Evolutionary conservation across 179 eudicot species (phyloP), one percentile per base, ranked within the genome.

Genomic region (Beta macrorhiza): DNA sequence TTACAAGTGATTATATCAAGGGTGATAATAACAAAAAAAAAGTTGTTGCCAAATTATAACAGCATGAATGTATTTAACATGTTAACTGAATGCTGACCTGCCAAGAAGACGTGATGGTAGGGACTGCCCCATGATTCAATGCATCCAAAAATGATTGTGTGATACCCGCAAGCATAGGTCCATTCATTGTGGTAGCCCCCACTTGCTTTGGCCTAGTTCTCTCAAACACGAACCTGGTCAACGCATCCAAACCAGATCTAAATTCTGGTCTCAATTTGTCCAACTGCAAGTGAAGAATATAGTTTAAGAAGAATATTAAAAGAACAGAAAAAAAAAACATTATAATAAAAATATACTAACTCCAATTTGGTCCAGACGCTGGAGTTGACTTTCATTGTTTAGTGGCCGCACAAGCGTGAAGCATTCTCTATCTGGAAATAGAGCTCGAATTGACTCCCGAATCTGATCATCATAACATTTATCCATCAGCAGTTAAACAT

Each of bases 401-500:
- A 94, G 78, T 67, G 99, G 99, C 80, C 98, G 93, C 78, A 97
- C 98, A 84, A 97, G 98, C 44, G 98, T 77, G 80, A 90, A 96
- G 89, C 99, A 97, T 82, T 97, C 99, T 86, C 99, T 87, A 77
- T 97, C 98, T 14, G 99, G 98, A 78, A 97, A 97, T 75, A 97
- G 97, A 76, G 98, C 95, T 81, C 95, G 92, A 79, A 97, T 93
- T 72, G 99, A 97, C 72, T 94, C 98, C 64, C 98, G 92, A 75
- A 97, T 94, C 99, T 97, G 81, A 78, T 58, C 63, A 81, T 63
- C 75, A 87, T 17, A 76, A 69, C 9, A 44, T 3, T 5, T 14
- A 77, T 47, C 79, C 68, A 75, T 84, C 69, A 87, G 83, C n/a
- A 67, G 12, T 56, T 56, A 17, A 64, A 51, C 73, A 45, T 19